Percentiles rank a stretch among this genome's conserved stretches.
phyloP scores from a whole-genome alignment of 2,329 filamentous ascomycete genomes.

The Verticillium albo-atrum region DNA sequence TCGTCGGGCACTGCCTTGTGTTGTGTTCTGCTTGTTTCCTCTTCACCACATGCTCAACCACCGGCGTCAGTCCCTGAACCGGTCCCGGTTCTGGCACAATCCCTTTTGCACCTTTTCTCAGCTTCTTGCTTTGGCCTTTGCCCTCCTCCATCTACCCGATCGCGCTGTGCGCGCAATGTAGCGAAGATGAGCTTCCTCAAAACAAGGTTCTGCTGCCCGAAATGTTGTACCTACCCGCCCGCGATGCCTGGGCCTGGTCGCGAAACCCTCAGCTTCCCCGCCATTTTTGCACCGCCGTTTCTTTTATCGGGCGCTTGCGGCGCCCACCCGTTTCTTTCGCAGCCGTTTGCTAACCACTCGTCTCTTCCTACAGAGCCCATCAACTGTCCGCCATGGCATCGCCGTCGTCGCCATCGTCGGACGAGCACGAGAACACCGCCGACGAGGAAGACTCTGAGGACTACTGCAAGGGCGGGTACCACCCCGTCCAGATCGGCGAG shows the following conservation, averaged over 20 bases:
- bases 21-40: neutral
- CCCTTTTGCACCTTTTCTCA: neutral
- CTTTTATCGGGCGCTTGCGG: conserved; percentile 5
- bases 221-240: conserved; percentile 3
- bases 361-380: conserved; percentile 40
- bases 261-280: conserved; percentile 7
- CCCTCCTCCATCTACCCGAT: neutral
- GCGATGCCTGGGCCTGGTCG: conserved; percentile 4
- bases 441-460: conserved; percentile 99
- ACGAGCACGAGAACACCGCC: conserved; percentile 84
- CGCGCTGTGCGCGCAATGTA: conserved; percentile 26
- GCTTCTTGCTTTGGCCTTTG: neutral
- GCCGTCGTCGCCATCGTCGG: conserved; percentile 72
- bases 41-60: neutral
- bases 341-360: conserved; percentile 9
- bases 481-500: conserved; percentile 90
- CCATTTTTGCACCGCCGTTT: conserved; percentile 3
- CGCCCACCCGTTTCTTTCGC: conserved; percentile 5
- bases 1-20: neutral
- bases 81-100: neutral
- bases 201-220: conserved; percentile 28
- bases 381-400: conserved; percentile 62
- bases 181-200: conserved; percentile 39
- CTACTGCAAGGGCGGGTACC: conserved; percentile 98
- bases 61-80: neutral